Evolutionary conservation across 2,329 filamentous ascomycete genomes (phyloP).

Genomic region (Claviceps pazoutovae): DNA sequence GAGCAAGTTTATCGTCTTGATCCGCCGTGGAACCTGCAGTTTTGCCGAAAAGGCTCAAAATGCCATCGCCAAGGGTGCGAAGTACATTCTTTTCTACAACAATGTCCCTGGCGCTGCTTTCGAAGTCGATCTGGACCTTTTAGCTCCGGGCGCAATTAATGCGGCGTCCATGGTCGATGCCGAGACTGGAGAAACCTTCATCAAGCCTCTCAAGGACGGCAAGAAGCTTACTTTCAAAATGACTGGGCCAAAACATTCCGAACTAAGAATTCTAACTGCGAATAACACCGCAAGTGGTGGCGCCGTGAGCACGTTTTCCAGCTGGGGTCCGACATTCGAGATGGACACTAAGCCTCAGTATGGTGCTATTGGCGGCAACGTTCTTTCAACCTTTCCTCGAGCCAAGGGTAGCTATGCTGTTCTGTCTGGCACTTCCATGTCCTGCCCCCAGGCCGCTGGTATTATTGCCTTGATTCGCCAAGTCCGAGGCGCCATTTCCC

Average conservation of each 20-base stretch:
- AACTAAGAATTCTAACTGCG: slow-evolving; percentile 14
- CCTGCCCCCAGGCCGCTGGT: slow-evolving; percentile 40
- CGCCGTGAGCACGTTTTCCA: slow-evolving; percentile 36
- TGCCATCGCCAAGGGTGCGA: slow-evolving; percentile 39
- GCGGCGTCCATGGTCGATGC: slow-evolving; percentile 29
- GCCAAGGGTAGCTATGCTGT: slow-evolving; percentile 35
- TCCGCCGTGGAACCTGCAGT: slow-evolving; percentile 44
- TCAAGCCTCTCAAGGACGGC: slow-evolving; percentile 27
- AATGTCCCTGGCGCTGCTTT: slow-evolving; percentile 23
- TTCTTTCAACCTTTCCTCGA: slow-evolving; percentile 42
- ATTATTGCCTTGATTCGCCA: slow-evolving; percentile 40
- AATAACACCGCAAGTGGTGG: slow-evolving; percentile 28
- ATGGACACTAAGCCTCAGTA: slow-evolving; percentile 42
- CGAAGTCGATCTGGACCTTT: slow-evolving; percentile 17
- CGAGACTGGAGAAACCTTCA: slow-evolving; percentile 28
- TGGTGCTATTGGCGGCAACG: slow-evolving; percentile 40
- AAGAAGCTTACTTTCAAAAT: slow-evolving; percentile 30
- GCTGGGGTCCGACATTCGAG: slow-evolving; percentile 49
- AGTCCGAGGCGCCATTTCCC: slow-evolving; percentile 35
- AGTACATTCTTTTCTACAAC: slow-evolving; percentile 50
- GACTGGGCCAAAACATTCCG: slow-evolving; percentile 18
- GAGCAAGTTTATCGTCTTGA: slow-evolving; percentile 41
- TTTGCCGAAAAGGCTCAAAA: slow-evolving; percentile 41
- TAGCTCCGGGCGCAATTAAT: slow-evolving; percentile 12
- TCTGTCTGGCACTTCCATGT: slow-evolving; percentile 46